Evolutionary conservation across 495 filamentous ascomycete species (phyloP), one percentile per base, ranked within the genome.

Genomic region (Hypoxylon perforatum): DNA sequence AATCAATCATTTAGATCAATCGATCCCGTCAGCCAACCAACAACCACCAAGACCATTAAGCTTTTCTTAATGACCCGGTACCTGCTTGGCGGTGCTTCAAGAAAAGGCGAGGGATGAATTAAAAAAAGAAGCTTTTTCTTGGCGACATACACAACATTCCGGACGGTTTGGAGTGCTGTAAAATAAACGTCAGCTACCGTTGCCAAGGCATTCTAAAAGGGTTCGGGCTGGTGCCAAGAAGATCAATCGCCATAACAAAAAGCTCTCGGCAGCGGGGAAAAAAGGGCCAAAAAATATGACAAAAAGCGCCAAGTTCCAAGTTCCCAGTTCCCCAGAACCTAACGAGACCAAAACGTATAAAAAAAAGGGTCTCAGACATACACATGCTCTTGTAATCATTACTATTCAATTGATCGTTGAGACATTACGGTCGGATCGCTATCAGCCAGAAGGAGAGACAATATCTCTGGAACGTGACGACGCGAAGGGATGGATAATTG

Each of bases 361-460:
- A 35, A 57, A 21, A 46, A 38, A 61, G 42, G 56, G 33, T 30
- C 62, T 57, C 57, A 66, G 66, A 73, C 72, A 73, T 75, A 75
- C 72, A 75, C 72, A 75, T 75, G 72, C 72, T 75, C 70, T 66
- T 70, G 57, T 69, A 73, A 69, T 73, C 72, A 75, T 75, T 66
- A 70, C 61, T 69, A 69, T 68, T 62, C 57, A 47, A 64, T 38
- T 50, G 53, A 61, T 67, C 49, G 70, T 67, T 68, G 67, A 70
- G 60, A 73, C 66, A 75, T 67, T 66, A 71, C 67, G 65, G 53
- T 67, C 56, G 62, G 58, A n/a, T 49, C 46, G 36, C 15, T 36
- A 62, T 63, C 54, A 55, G 47, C 44, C n/a, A n/a, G 11, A 36
- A 65, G 25, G 48, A 58, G 47, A 70, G 56, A 62, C 55, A 62